phyloP scores from a whole-genome alignment of 2,329 filamentous ascomycete genomes.

The Emericellopsis atlantica region DNA sequence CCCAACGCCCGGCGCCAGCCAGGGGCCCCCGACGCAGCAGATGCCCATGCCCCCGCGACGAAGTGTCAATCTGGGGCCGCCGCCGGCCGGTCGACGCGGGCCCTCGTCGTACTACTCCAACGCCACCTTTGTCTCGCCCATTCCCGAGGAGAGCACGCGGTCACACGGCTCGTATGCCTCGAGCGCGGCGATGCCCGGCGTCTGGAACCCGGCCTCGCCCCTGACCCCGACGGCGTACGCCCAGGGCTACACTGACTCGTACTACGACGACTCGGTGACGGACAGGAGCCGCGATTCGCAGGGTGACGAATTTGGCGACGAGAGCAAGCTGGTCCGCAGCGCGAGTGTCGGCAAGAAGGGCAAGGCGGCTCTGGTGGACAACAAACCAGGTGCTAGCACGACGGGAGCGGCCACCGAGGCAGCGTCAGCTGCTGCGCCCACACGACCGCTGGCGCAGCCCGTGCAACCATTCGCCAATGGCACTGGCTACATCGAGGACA shows the following conservation, averaged over 20 bases:
- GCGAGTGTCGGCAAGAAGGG: conserved; percentile 49
- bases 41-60: conserved; percentile 22
- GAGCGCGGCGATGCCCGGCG: conserved; percentile 58
- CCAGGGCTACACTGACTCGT: conserved; percentile 25
- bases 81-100: conserved; percentile 46
- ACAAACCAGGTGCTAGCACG: conserved; percentile 7
- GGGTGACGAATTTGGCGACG: conserved; percentile 37
- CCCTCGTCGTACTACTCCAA: conserved; percentile 54
- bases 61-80: conserved; percentile 44
- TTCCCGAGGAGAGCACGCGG: conserved; percentile 56
- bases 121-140: conserved; percentile 58
- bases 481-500: conserved; percentile 32
- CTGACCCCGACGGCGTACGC: conserved; percentile 21
- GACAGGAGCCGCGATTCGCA: conserved; percentile 28
- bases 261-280: conserved; percentile 34
- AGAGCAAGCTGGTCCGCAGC: conserved; percentile 44
- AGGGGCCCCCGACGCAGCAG: conserved; percentile 5
- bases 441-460: conserved; percentile 20
- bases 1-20: conserved; percentile 24
- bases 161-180: conserved; percentile 55
- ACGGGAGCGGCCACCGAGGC: background rate
- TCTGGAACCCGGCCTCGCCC: conserved; percentile 40
- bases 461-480: conserved; percentile 28
- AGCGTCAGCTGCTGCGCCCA: conserved; percentile 1
- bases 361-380: conserved; percentile 41